phyloP scores from a whole-genome alignment of 2,329 filamentous ascomycete species.

The Monosporascus ibericus region DNA sequence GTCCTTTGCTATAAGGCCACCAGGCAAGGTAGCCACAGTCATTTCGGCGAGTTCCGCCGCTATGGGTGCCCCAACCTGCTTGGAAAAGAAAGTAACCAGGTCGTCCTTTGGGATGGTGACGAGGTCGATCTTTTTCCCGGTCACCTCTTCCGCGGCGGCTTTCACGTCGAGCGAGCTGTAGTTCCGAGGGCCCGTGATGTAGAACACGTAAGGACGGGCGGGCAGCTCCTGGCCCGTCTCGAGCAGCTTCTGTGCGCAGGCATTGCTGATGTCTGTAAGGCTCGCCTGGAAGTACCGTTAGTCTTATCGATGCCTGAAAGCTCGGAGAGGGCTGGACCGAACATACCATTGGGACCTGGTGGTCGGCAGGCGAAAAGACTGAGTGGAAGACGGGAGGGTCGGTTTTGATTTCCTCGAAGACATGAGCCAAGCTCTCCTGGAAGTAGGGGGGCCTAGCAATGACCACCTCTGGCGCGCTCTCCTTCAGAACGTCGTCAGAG shows the following conservation, averaged over 20 bases:
- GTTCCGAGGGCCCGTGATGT: conserved; percentile 15
- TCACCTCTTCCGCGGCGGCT: conserved; percentile 19
- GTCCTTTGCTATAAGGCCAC: conserved; percentile 18
- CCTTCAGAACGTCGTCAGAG: conserved; percentile 14
- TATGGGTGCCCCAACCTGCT: conserved; percentile 14
- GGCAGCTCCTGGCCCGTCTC: conserved; percentile 5
- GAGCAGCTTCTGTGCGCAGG: conserved; percentile 19
- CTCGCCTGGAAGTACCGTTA: conserved; percentile 17
- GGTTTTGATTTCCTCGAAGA: conserved; percentile 12
- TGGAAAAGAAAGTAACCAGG: conserved; percentile 17
- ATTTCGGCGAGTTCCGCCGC: conserved; percentile 25
- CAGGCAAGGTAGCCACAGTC: conserved; percentile 16
- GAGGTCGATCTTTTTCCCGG: conserved; percentile 19
- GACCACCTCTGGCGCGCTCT: conserved; percentile 14
- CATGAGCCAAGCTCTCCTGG: conserved; percentile 12
- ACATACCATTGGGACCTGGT: conserved; percentile 28
- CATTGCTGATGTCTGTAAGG: conserved; percentile 22
- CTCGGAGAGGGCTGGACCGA: too few relatives aligned
- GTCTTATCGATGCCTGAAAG: not conserved
- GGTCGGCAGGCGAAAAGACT: conserved; percentile 18
- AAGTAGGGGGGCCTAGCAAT: conserved; percentile 16
- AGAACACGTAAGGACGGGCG: conserved; percentile 17
- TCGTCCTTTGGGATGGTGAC: conserved; percentile 15
- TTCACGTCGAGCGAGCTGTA: conserved; percentile 25
- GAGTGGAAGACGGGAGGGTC: conserved; percentile 22